These are phyloP conservation scores for Phycomyces nitens DNA, from an alignment of 192 early-diverging fungal species.

Conservation along the genomic window DNA sequence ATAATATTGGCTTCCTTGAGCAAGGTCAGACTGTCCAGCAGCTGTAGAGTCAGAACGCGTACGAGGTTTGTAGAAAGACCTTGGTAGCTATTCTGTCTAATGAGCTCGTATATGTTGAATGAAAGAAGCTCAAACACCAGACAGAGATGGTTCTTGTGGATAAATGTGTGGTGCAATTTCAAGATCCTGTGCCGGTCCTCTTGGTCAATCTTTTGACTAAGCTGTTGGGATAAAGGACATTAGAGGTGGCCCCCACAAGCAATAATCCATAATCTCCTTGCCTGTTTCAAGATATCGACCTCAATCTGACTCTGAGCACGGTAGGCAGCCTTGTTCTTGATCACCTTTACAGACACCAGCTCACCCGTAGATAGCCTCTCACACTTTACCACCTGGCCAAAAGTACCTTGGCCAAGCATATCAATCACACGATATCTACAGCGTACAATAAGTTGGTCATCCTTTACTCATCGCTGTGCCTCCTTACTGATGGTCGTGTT, in stretches of 20 bases:
- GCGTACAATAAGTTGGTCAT: too few relatives aligned
- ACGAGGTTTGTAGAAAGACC: slow-evolving; percentile 94
- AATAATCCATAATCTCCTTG: slow-evolving; percentile 17
- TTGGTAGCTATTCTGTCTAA: slow-evolving; percentile 93
- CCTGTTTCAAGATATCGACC: slow-evolving; percentile 87
- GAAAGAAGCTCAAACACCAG: slow-evolving; percentile 95
- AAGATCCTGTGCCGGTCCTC: slow-evolving; percentile 86
- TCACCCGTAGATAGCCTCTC: slow-evolving; percentile 87
- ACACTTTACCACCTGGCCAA: slow-evolving; percentile 98
- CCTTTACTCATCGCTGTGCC: too few relatives aligned
- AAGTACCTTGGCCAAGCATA: slow-evolving; percentile 93
- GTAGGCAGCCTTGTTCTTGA: slow-evolving; percentile 97
- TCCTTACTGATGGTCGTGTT: slow-evolving; percentile 83
- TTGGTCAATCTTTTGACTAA: slow-evolving; percentile 84
- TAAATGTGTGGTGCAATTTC: slow-evolving; percentile 85
- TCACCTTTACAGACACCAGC: slow-evolving; percentile 90
- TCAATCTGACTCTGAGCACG: slow-evolving; percentile 95
- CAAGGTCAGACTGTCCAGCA: slow-evolving; percentile 85
- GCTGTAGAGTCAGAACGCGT: slow-evolving; percentile 88
- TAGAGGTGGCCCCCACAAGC: not conserved
- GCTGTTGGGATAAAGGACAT: slow-evolving; percentile 36
- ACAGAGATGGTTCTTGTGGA: slow-evolving; percentile 90
- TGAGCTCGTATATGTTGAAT: slow-evolving; percentile 94
- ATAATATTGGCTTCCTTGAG: slow-evolving; percentile 88
- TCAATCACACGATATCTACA: slow-evolving; percentile 86